phyloP scores from a whole-genome alignment of 305 asterid genomes.

The Fraxinus greggii region DNA sequence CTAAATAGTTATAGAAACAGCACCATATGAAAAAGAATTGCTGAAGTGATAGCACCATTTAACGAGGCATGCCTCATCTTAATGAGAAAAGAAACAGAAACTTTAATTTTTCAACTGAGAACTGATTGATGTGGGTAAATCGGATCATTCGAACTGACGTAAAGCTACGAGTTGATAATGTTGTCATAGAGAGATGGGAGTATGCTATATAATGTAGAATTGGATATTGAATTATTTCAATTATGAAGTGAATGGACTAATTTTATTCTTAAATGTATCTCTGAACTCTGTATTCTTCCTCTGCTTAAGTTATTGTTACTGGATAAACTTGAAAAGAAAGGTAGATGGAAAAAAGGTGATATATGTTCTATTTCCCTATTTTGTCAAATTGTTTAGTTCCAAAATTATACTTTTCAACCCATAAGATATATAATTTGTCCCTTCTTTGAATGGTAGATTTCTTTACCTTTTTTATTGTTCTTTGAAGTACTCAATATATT shows the following conservation, averaged over 20 bases:
- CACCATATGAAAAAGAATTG: not conserved
- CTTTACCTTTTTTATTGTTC: not conserved
- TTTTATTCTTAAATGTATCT: not conserved
- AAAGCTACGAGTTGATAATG: not conserved
- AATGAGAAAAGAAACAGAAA: not conserved
- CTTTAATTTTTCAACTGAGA: not conserved
- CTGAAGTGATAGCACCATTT: not conserved
- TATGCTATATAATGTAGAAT: not conserved
- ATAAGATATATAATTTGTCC: not conserved
- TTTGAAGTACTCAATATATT: not conserved
- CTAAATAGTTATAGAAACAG: not conserved
- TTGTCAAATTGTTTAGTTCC: not conserved
- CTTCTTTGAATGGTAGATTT: not conserved
- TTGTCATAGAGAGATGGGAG: not conserved
- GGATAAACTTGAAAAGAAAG: not conserved
- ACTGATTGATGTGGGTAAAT: not conserved
- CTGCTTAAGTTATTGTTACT: not conserved
- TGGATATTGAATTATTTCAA: not conserved
- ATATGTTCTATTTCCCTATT: conserved; percentile 2
- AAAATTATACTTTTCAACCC: not conserved
- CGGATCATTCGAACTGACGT: not conserved
- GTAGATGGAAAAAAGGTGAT: not conserved
- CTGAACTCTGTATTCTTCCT: not conserved
- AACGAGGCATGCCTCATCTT: not conserved
- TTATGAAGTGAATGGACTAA: not conserved